phyloP scores from a whole-genome alignment of 2,329 filamentous ascomycete species.

The Clathrospora elynae region DNA sequence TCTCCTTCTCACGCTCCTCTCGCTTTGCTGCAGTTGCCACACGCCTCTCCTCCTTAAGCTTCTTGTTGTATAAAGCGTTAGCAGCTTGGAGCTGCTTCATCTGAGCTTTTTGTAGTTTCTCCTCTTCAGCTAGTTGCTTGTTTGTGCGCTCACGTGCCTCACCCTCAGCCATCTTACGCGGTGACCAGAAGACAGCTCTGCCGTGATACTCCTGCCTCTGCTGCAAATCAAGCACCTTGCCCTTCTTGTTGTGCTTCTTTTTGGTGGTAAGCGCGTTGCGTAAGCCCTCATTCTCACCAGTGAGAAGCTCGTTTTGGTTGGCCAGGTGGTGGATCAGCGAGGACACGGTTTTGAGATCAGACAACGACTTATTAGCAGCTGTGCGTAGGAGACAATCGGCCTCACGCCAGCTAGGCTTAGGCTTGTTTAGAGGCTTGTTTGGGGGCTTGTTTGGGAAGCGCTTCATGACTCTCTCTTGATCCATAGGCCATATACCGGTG shows the following conservation, averaged over 20 bases:
- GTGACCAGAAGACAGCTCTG: background rate
- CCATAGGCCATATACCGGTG: too few species aligned
- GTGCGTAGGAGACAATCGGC: background rate
- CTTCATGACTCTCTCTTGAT: background rate
- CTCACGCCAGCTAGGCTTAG: background rate
- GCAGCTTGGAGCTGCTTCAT: too few species aligned
- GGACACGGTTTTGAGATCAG: background rate
- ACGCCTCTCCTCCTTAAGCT: too few species aligned
- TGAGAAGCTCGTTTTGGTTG: constrained; percentile 1
- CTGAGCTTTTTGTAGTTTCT: background rate
- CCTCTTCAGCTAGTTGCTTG: too few species aligned
- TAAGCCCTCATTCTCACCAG: background rate
- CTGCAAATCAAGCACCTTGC: background rate
- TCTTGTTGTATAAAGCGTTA: too few species aligned
- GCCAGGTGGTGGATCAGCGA: background rate
- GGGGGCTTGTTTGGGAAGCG: background rate
- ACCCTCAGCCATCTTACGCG: background rate
- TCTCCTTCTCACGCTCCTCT: too few species aligned
- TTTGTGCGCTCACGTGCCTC: background rate
- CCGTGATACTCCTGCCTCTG: background rate
- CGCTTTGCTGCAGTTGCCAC: too few species aligned
- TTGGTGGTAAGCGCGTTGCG: background rate
- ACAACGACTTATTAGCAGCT: background rate
- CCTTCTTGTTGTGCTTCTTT: constrained; percentile 1
- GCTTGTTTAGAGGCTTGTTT: background rate